phyloP scores from a whole-genome alignment of 768 basidiomycete species.

The Gyrodon lividus region DNA sequence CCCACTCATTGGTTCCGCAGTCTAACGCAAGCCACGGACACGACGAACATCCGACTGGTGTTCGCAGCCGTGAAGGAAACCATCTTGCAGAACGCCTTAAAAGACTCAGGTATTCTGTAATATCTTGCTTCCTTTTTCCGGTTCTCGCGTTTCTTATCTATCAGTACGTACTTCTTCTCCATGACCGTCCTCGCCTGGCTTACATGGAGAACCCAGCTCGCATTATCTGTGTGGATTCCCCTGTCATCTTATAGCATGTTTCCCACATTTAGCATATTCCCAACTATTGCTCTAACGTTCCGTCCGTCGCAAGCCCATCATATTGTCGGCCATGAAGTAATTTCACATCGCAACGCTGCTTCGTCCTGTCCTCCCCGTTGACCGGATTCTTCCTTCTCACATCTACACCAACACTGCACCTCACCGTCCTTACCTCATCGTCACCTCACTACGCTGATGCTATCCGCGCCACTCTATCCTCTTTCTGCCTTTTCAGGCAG shows the following conservation, averaged over 20 bases:
- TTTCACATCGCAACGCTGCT: background rate
- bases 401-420: background rate
- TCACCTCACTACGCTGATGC: too few species aligned
- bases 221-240: slow-evolving; percentile 34
- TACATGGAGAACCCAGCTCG: slow-evolving; percentile 15
- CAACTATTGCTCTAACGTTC: slow-evolving; percentile 19
- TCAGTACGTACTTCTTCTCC: slow-evolving; percentile 17
- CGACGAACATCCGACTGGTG: slow-evolving; percentile 75
- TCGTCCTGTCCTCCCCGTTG: background rate
- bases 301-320: background rate
- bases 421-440: background rate
- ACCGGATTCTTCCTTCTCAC: background rate
- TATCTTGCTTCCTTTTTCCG: background rate
- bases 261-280: slow-evolving; percentile 27
- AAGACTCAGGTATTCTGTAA: slow-evolving; percentile 81
- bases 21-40: slow-evolving; percentile 88
- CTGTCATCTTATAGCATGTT: slow-evolving; percentile 24
- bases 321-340: background rate
- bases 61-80: slow-evolving; percentile 92
- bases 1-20: slow-evolving; percentile 31
- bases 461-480: background rate
- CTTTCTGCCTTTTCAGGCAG: background rate
- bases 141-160: slow-evolving; percentile 22
- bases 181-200: background rate
- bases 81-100: slow-evolving; percentile 85